Evolutionary conservation across 495 filamentous ascomycete species (phyloP).

Genomic region (Aspergillus sclerotioniger): DNA sequence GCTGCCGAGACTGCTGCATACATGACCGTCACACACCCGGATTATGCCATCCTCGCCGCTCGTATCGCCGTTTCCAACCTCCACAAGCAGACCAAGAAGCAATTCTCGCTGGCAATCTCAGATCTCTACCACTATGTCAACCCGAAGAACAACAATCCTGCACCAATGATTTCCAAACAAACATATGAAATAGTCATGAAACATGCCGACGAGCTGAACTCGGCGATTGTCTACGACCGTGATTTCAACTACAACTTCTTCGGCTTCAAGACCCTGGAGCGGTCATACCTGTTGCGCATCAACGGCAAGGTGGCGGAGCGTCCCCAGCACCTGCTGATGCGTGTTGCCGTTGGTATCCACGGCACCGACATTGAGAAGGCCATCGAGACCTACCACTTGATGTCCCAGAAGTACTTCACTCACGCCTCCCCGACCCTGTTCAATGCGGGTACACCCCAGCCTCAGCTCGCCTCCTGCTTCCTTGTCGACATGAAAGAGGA

Average conservation of each 20-base stretch:
- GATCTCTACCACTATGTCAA: constrained; percentile 97
- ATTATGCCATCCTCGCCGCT: constrained; percentile 97
- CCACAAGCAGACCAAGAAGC: constrained; percentile 99
- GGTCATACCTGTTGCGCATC: constrained; percentile 91
- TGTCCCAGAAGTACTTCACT: constrained; percentile 97
- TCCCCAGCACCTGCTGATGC: constrained; percentile 99
- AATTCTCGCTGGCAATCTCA: constrained; percentile 89
- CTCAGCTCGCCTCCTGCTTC: constrained; percentile 96
- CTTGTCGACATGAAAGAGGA: constrained; percentile 98
- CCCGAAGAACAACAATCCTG: constrained; percentile 79
- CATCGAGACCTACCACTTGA: constrained; percentile 95
- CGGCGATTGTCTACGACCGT: constrained; percentile 96
- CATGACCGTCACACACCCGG: constrained; percentile 99
- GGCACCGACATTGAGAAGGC: constrained; percentile 90
- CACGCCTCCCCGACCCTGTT: constrained; percentile 97
- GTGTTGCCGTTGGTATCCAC: constrained; percentile 95
- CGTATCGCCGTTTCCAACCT: constrained; percentile 99
- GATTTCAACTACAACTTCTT: constrained; percentile 99
- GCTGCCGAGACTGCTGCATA: constrained; percentile 98
- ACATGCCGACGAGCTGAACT: constrained; percentile 94
- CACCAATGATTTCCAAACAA: constrained; percentile 89
- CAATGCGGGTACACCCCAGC: constrained; percentile 91
- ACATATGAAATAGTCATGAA: constrained; percentile 91
- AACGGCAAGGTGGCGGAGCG: constrained; percentile 92
- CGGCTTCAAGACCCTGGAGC: constrained; percentile 98